These are phyloP conservation scores for Magnaporthiopsis incrustans DNA, from an alignment of 2,329 filamentous ascomycete species.

Conservation along the genomic window DNA sequence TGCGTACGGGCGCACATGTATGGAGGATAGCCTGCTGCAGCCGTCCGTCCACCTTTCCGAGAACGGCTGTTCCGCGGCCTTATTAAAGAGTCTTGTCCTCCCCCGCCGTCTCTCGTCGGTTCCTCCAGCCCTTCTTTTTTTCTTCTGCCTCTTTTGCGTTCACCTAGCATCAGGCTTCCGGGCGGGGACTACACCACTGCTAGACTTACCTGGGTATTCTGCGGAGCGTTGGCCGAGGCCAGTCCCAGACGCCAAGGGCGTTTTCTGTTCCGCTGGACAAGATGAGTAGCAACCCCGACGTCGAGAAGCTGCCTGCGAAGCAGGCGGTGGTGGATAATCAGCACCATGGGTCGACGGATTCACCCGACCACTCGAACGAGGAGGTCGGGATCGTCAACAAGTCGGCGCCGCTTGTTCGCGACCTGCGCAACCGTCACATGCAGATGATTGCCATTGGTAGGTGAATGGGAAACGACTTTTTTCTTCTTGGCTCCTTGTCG, in stretches of 20 bases:
- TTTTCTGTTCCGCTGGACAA: neutral
- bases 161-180: neutral
- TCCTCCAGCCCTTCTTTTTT: neutral
- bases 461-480: conserved; percentile 6
- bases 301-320: conserved; percentile 14
- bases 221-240: too few relatives aligned
- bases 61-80: neutral
- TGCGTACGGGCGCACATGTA: neutral
- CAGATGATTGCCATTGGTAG: conserved; percentile 39
- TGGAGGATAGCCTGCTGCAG: neutral
- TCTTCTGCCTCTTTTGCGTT: too few relatives aligned
- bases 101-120: neutral
- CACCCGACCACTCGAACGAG: conserved; percentile 20
- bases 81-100: neutral
- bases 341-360: conserved; percentile 9
- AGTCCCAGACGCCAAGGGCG: neutral
- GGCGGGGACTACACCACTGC: too few relatives aligned
- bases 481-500: neutral
- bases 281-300: neutral
- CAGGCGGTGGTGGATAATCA: conserved; percentile 14
- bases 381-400: conserved; percentile 28
- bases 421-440: conserved; percentile 31
- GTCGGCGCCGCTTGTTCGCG: conserved; percentile 24
- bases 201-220: neutral
- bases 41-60: neutral